phyloP scores from a whole-genome alignment of 1,284 basidiomycete genomes.

The Microbotryum lychnidis-dioicae region DNA sequence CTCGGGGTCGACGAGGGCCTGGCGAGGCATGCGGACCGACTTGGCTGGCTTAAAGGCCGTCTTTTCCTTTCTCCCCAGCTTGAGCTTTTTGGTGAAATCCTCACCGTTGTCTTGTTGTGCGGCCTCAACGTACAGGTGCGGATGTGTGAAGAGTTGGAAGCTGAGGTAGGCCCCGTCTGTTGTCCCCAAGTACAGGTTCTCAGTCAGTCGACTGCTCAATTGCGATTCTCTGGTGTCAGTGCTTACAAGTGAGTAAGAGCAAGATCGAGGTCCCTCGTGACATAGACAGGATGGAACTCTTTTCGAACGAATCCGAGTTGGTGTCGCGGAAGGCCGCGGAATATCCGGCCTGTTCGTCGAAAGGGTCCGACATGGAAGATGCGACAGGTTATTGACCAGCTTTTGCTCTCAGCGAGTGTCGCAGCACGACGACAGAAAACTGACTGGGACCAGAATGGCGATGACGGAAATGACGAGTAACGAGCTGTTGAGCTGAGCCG shows the following conservation, averaged over 20 bases:
- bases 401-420: conserved; percentile 34
- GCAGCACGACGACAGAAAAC: background rate
- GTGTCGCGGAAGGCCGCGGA: conserved; percentile 43
- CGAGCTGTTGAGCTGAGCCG: conserved; percentile 44
- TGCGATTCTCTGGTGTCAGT: too few species aligned
- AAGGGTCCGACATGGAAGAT: conserved; percentile 1
- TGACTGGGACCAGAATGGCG: conserved; percentile 16
- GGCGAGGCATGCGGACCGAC: conserved; percentile 16
- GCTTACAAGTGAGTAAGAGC: conserved; percentile 52
- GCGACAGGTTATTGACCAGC: conserved; percentile 32
- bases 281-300: conserved; percentile 55
- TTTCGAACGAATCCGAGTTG: conserved; percentile 41
- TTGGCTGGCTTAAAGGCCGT: conserved; percentile 28
- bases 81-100: conserved; percentile 16
- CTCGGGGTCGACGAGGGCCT: conserved; percentile 14
- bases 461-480: conserved; percentile 47
- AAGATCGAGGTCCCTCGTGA: conserved; percentile 76
- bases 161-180: conserved; percentile 51
- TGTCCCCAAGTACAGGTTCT: conserved; percentile 46
- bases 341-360: conserved; percentile 39
- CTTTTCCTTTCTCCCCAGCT: conserved; percentile 11
- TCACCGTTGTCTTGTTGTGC: conserved; percentile 20
- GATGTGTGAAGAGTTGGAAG: conserved; percentile 82
- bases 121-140: conserved; percentile 57
- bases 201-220: background rate